These are phyloP conservation scores for Phaeophleospora eucalypticola DNA, from an alignment of 2,329 filamentous ascomycete species.

Conservation along the genomic window DNA sequence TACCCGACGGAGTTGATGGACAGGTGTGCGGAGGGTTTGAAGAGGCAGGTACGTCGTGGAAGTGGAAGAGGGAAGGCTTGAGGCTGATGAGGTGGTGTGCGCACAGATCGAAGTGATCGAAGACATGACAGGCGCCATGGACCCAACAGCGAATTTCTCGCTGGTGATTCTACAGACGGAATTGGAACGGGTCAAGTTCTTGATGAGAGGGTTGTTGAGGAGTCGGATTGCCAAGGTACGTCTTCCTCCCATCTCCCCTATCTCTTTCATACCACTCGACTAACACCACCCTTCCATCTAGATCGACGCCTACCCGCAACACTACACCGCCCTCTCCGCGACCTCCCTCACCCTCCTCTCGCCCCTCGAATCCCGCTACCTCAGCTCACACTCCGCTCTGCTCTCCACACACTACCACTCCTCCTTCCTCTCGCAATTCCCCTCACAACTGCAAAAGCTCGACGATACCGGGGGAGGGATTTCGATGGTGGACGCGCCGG, in stretches of 20 bases:
- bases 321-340: conserved; percentile 63
- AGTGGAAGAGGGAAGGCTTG: background rate
- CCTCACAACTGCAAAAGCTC: conserved; percentile 70
- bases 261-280: no score
- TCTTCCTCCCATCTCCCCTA: no score
- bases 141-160: conserved; percentile 85
- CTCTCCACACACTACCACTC: conserved; percentile 79
- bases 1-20: conserved; percentile 76
- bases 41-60: conserved; percentile 27
- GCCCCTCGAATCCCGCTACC: conserved; percentile 71
- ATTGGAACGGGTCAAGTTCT: conserved; percentile 87
- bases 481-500: conserved; percentile 87
- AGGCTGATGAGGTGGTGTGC: no score
- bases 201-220: conserved; percentile 77
- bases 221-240: conserved; percentile 79
- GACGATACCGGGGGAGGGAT: conserved; percentile 88
- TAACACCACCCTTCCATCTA: no score
- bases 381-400: conserved; percentile 77
- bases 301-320: conserved; percentile 73
- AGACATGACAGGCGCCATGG: conserved; percentile 72
- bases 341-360: conserved; percentile 55
- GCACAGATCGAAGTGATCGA: conserved; percentile 39
- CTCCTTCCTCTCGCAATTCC: conserved; percentile 81
- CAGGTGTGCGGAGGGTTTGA: conserved; percentile 64
- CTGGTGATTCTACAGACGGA: conserved; percentile 96